Evolutionary conservation across 257 asterid genomes (phyloP).

Genomic region (Fraxinus excelsior): DNA sequence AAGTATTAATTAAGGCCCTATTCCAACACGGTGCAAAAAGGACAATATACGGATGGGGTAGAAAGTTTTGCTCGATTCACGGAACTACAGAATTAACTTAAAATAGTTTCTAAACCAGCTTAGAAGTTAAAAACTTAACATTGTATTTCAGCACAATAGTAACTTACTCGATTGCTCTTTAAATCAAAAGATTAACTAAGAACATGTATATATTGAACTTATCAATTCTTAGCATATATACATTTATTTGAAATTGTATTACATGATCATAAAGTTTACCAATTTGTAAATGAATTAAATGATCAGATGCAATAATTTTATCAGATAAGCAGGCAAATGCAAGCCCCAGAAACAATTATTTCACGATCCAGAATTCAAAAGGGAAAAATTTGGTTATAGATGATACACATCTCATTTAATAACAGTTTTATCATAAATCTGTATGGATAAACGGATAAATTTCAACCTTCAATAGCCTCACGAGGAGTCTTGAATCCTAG

Average conservation of each 20-base stretch:
- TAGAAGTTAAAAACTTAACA: background rate
- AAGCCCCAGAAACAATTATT: background rate
- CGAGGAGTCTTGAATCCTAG: constrained; percentile 49
- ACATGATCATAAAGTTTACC: background rate
- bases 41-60: too few species aligned
- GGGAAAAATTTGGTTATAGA: background rate
- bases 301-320: background rate
- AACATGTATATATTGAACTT: background rate
- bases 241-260: background rate
- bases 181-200: background rate
- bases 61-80: too few species aligned
- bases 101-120: background rate
- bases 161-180: background rate
- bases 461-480: constrained; percentile 40
- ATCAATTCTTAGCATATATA: background rate
- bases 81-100: too few species aligned
- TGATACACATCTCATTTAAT: background rate
- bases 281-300: background rate
- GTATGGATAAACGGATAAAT: background rate
- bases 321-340: background rate
- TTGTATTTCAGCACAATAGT: background rate
- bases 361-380: background rate
- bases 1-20: too few species aligned
- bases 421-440: background rate
- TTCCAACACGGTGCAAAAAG: too few species aligned